Conservation (phyloP, 768 basidiomycete species). For the Trametes villosa region DNA sequence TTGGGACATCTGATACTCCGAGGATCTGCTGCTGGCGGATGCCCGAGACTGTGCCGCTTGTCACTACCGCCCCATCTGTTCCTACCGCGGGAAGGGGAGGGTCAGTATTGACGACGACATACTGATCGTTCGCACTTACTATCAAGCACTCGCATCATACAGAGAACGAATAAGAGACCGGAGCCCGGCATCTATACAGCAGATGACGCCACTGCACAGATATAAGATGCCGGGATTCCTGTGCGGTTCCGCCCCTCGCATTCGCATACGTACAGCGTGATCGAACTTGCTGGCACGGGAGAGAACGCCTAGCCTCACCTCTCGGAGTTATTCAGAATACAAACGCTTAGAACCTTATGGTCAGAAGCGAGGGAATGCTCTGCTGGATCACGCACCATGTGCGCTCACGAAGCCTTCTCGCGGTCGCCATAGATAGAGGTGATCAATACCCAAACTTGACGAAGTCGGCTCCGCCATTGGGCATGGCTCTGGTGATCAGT, state of each 20-base stretch:
- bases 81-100: no score
- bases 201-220: neutral
- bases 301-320: neutral
- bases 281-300: neutral
- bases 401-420: neutral
- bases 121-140: neutral
- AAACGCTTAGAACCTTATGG: neutral
- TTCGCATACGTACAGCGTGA: neutral
- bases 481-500: neutral
- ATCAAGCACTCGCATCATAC: neutral
- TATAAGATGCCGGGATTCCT: neutral
- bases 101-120: no score
- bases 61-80: no score
- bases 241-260: neutral
- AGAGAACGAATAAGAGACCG: neutral
- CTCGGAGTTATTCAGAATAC: neutral
- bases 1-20: constrained; percentile 6
- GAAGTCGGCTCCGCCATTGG: no score
- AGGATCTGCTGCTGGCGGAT: neutral
- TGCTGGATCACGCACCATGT: neutral
- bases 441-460: no score
- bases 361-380: neutral
- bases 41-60: constrained; percentile 18
- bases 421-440: no score
- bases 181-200: neutral